Base-by-base conservation (phyloP, 176 grass and related monocot genomes). In the Chrysopogon serrulatus region DNA sequence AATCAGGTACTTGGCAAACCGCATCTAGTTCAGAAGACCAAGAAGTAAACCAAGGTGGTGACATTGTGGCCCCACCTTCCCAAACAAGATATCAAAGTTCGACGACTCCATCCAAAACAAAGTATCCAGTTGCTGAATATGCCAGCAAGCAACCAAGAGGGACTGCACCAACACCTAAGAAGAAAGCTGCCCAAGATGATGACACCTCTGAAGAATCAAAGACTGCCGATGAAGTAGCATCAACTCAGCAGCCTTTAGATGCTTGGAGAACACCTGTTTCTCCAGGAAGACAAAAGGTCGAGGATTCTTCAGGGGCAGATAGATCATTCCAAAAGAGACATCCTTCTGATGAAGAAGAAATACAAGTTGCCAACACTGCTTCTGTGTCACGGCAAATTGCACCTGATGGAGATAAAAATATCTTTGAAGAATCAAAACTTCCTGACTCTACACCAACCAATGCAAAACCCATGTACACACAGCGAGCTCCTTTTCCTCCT, bases 391-490 rank as follows among this genome's bases (percentile, higher is more conserved):
- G 39, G 30, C 14, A 79, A 60, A 61, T 37, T 57, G 21, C 36
- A 61, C 61, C 51, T 81, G 44, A 82, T 44, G 45, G 49, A 56
- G 18, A 19, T 75, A 32, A 81, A 81, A 45, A 74, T 65, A 35
- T 18, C 40, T 53, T 59, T 56, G 63, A 87, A 69, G 86, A 82
- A 45, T 77, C 63, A 77, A 77, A 76, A 53, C 23, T 28, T 82
- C 10, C 47, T 77, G 86, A 77, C 56, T 87, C 86, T 82, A 41
- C 37, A 76, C 11, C 45, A 57, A 37, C 14, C 37, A 80, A 49
- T 44, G 56, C 24, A 64, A 43, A 78, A 31, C 76, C 56, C 11
- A 10, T 78, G 37, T 64, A 78, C 37, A 44, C 15, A 21, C 36
- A 63, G 16, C 14, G 0, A 78, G 2, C 4, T 44, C 5, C 76